Base-by-base conservation (phyloP, 176 grass and related monocot genomes). In the Carex myosuroides region DNA sequence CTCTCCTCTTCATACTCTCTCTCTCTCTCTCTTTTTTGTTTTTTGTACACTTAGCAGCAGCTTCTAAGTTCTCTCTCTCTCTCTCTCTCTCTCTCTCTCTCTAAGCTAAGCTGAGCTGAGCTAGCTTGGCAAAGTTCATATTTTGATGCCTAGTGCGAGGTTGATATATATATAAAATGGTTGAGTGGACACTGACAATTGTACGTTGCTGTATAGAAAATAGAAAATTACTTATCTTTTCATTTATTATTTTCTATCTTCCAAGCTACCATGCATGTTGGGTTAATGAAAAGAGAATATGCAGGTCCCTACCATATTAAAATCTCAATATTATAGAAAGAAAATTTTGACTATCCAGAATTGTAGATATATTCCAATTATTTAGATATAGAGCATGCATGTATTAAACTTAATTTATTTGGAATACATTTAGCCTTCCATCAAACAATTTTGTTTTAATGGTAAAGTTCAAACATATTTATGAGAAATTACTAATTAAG, bases 1-100 rank as follows among this genome's bases (percentile, higher is more conserved):
- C 86, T 65, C 21, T 68, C 55, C 55, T 64, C 64, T 52, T 75
- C 56, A 82, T 82, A 44, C 18, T 81, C 13, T 60, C 26, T 80
- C 26, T 39, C 26, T 39, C 44, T 77, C 70, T 41, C 16, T 58
- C 54, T 18, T 63, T 48, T 29, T 67, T 20, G 50, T 82, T 10
- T 61, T 0, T 13, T 55, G 44, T 17, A 71, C 37, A 44, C 68
- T 72, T 72, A 11, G 62, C 62, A 64, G 0, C 9, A 30, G 62
- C 17, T 64, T 24, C 24, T 13, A 64, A 64, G 24, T 12, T 8
- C 24, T 26, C 16, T 74, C 30, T 12, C 39, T 70, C 39, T 70
- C 26, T 69, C 24, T 69, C 12, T 16, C 17, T 62, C 30, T 12
- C 39, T 70, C 39, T 70, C 26, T 69, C 24, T 69, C 12, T 16